Conservation (phyloP, 2,329 filamentous ascomycete genomes). For the Aspergillus sp. region DNA sequence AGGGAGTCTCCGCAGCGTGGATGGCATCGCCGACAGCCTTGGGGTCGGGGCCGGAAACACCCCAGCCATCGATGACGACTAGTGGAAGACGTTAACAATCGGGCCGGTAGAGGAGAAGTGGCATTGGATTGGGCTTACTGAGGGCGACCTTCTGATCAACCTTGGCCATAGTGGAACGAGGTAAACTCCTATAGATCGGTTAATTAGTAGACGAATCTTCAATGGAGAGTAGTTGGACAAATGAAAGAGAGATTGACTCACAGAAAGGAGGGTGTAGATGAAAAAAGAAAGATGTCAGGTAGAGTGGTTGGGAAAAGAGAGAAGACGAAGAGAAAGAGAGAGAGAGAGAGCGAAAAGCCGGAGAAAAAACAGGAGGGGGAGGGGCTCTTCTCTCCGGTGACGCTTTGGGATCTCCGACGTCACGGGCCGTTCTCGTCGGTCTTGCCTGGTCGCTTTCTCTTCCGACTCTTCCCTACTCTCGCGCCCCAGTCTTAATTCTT, state of each 20-base stretch:
- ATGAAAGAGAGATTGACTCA: slow-evolving; percentile 6
- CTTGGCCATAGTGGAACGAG: slow-evolving; percentile 56
- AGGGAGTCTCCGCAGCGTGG: slow-evolving; percentile 84
- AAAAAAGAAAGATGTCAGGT: slow-evolving; percentile 1
- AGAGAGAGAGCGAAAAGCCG: slow-evolving; percentile 12
- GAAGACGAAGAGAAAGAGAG: slow-evolving; percentile 14
- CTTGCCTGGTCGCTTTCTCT: slow-evolving; percentile 12
- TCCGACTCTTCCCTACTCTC: slow-evolving; percentile 36
- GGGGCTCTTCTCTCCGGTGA: slow-evolving; percentile 31
- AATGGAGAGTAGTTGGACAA: slow-evolving; percentile 1
- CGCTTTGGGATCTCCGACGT: slow-evolving; percentile 36
- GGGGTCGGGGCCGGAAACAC: slow-evolving; percentile 76
- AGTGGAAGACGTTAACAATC: slow-evolving; percentile 31
- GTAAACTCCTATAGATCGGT: slow-evolving; percentile 19
- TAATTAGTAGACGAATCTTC: slow-evolving; percentile 19
- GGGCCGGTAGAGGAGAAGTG: slow-evolving; percentile 15
- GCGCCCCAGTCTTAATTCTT: slow-evolving; percentile 6
- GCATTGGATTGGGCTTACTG: slow-evolving; percentile 50
- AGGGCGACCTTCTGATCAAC: slow-evolving; percentile 70
- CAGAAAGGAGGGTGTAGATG: slow-evolving; percentile 2
- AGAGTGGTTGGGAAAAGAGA: slow-evolving; percentile 9
- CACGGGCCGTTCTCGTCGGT: slow-evolving; percentile 23
- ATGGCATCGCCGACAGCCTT: slow-evolving; percentile 93
- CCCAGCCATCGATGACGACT: slow-evolving; percentile 99
- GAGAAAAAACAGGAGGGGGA: slow-evolving; percentile 19